phyloP scores from a whole-genome alignment of 306 rosid genomes.

The Cicer chorassanicum region DNA sequence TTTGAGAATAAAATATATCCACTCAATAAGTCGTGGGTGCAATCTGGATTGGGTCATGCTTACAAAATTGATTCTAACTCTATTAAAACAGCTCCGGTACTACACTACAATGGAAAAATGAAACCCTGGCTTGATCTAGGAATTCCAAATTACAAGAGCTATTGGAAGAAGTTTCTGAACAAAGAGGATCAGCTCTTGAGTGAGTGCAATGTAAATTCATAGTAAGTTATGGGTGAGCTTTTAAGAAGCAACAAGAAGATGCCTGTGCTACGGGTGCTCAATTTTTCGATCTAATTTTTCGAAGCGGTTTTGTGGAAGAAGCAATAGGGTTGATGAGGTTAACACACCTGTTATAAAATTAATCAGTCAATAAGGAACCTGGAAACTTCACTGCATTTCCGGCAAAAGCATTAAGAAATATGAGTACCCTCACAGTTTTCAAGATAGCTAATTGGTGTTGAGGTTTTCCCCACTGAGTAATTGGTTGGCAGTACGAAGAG shows the following conservation, averaged over 20 bases:
- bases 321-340: slow-evolving; percentile 54
- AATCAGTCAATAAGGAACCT: slow-evolving; percentile 65
- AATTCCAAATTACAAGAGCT: slow-evolving; percentile 73
- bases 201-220: slow-evolving; percentile 92
- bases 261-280: slow-evolving; percentile 58
- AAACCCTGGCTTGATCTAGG: slow-evolving; percentile 99
- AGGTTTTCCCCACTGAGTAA: slow-evolving; percentile 47
- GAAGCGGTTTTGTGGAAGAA: slow-evolving; percentile 52
- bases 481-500: slow-evolving; percentile 53
- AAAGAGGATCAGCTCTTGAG: slow-evolving; percentile 84
- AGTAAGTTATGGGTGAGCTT: slow-evolving; percentile 49
- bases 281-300: slow-evolving; percentile 51
- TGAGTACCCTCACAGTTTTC: slow-evolving; percentile 51
- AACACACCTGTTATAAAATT: slow-evolving; percentile 55
- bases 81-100: slow-evolving; percentile 51
- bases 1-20: slow-evolving; percentile 71
- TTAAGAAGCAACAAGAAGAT: slow-evolving; percentile 52
- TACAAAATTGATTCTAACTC: slow-evolving; percentile 52
- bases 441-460: slow-evolving; percentile 52
- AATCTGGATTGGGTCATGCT: slow-evolving; percentile 85
- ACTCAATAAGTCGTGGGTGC: slow-evolving; percentile 70
- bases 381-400: slow-evolving; percentile 51
- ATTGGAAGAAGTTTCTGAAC: slow-evolving; percentile 84
- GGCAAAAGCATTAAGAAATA: slow-evolving; percentile 53
- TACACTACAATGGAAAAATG: slow-evolving; percentile 96